Conservation (phyloP, 768 basidiomycete genomes). For the Phylloporus sp. region DNA sequence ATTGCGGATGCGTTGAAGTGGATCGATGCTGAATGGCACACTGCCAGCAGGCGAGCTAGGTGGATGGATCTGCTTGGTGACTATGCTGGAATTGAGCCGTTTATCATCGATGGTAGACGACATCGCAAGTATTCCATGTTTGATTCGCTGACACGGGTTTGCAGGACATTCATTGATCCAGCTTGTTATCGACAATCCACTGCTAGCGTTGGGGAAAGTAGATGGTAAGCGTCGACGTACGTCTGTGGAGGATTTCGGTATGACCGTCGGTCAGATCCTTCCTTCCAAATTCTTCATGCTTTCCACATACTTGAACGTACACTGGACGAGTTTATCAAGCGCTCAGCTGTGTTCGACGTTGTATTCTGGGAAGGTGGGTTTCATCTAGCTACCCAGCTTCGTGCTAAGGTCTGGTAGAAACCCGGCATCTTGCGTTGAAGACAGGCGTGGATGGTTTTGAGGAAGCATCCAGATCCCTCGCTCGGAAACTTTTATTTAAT, state of each 20-base stretch:
- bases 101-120: conserved; percentile 57
- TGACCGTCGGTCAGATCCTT: conserved; percentile 36
- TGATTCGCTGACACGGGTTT: conserved; percentile 1
- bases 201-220: conserved; percentile 54
- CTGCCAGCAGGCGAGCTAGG: conserved; percentile 35
- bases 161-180: conserved; percentile 62
- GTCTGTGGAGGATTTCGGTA: background rate
- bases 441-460: conserved; percentile 36
- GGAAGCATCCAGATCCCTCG: conserved; percentile 47
- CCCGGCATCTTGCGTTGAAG: conserved; percentile 39
- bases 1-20: conserved; percentile 23
- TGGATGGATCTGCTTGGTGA: conserved; percentile 74
- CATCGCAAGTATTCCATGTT: background rate
- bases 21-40: conserved; percentile 41
- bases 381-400: background rate
- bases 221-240: conserved; percentile 33
- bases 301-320: conserved; percentile 49
- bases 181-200: conserved; percentile 52
- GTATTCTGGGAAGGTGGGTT: conserved; percentile 56
- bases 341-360: conserved; percentile 56
- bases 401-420: conserved; percentile 32
- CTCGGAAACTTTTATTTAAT: conserved; percentile 47
- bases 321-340: conserved; percentile 44
- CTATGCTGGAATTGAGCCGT: conserved; percentile 64
- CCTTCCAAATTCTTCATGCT: conserved; percentile 65